A percentile compares a stretch with the other conserved stretches of the same genome.
These are phyloP conservation scores for Leucocoprinus gongylophorus DNA, from an alignment of 1,284 basidiomycete species.

Conservation along the genomic window DNA sequence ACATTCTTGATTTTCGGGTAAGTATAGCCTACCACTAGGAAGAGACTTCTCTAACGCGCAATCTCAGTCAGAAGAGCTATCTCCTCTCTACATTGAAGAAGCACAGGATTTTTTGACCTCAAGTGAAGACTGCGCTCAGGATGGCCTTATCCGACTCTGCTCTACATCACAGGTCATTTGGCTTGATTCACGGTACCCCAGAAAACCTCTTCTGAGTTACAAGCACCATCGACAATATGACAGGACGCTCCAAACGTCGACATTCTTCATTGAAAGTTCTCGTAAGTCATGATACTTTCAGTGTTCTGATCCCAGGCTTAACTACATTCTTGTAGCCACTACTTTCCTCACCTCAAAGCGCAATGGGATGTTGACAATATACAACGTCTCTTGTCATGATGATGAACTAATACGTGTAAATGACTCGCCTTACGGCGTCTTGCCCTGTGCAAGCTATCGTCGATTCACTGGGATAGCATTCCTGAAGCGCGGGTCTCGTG, in stretches of 20 bases:
- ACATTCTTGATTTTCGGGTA: slow-evolving; percentile 24
- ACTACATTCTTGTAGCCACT: not conserved
- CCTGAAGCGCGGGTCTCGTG: slow-evolving; percentile 30
- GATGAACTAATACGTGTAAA: slow-evolving; percentile 39
- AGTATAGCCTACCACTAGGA: slow-evolving; percentile 16
- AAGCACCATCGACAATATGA: slow-evolving; percentile 58
- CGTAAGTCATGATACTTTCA: slow-evolving; percentile 1
- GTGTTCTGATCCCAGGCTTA: not conserved
- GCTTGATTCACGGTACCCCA: slow-evolving; percentile 54
- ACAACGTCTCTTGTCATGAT: slow-evolving; percentile 44
- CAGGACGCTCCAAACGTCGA: slow-evolving; percentile 42
- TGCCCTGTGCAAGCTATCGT: slow-evolving; percentile 26
- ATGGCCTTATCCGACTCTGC: slow-evolving; percentile 43
- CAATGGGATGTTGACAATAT: slow-evolving; percentile 53
- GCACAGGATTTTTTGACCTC: slow-evolving; percentile 42
- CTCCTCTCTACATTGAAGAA: slow-evolving; percentile 25
- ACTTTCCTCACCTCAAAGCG: slow-evolving; percentile 52
- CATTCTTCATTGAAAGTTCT: slow-evolving; percentile 20
- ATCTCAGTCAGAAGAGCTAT: slow-evolving; percentile 21
- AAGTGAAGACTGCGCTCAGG: slow-evolving; percentile 36
- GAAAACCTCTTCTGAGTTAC: slow-evolving; percentile 50
- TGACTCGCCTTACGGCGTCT: slow-evolving; percentile 40
- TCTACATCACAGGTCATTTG: slow-evolving; percentile 59
- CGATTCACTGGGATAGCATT: slow-evolving; percentile 37
- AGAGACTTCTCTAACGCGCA: slow-evolving; percentile 16